Conservation (phyloP, 768 basidiomycete genomes). For the Boletus sp. region DNA sequence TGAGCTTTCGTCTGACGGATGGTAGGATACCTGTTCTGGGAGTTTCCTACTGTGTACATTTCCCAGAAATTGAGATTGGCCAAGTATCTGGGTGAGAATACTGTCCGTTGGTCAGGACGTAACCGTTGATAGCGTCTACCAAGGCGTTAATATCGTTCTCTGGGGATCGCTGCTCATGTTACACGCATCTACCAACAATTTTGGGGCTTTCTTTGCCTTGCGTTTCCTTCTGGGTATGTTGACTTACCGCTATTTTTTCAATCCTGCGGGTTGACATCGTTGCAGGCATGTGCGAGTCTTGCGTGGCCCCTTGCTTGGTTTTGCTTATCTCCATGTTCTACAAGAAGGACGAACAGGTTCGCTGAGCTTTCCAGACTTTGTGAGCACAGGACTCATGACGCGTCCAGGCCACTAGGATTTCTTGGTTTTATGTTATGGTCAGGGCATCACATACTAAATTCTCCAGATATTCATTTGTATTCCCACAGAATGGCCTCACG, state of each 20-base stretch:
- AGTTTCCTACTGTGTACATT: conserved; percentile 65
- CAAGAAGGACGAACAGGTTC: conserved; percentile 61
- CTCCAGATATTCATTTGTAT: not conserved
- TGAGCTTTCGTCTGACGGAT: not conserved
- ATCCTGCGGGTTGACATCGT: not conserved
- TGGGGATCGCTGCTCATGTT: conserved; percentile 62
- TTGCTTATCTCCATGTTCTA: conserved; percentile 66
- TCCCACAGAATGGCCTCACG: conserved; percentile 52
- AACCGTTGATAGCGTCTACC: not conserved
- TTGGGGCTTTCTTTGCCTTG: conserved; percentile 59
- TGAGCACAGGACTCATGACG: conserved; percentile 1
- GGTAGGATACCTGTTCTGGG: conserved; percentile 54
- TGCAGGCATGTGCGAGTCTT: conserved; percentile 64
- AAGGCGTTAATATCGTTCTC: conserved; percentile 54
- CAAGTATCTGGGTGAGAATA: conserved; percentile 53
- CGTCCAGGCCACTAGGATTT: conserved; percentile 49
- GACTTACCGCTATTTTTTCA: not conserved
- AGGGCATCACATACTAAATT: not conserved
- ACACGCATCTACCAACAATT: conserved; percentile 53
- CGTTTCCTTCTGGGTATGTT: conserved; percentile 55
- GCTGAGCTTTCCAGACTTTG: not conserved
- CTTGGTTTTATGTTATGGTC: conserved; percentile 69
- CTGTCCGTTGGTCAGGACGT: not conserved
- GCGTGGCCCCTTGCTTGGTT: conserved; percentile 61
- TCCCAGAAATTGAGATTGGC: conserved; percentile 58